Base-by-base conservation (phyloP, 2,329 filamentous ascomycete species). In the Trichoderma brevicompactum region DNA sequence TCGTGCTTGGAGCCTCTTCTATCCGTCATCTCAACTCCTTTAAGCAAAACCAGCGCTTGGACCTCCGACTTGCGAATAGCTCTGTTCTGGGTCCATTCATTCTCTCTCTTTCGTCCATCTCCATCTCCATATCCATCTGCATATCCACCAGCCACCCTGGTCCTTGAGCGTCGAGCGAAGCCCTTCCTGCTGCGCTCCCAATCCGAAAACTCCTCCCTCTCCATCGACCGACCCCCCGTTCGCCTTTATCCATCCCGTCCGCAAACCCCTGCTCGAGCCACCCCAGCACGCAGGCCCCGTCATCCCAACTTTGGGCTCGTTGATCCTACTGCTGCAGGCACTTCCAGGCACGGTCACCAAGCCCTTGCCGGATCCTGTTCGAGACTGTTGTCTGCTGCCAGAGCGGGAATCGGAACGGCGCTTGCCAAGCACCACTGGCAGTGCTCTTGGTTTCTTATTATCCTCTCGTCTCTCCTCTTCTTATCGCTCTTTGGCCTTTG, bases 271-370 rank as follows among this genome's bases (percentile, higher is more conserved):
- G 59, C 59, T 54, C 49, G 12, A 53, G 17, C 59, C 38, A 63
- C 59, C 59, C 59, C 59, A 38, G 59, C 58, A 12, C 32, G 32
- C 58, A 62, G 32, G 32, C 58, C 58, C 58, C n/a, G 46, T 32
- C 48, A 17, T 62, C 58, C 46, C 50, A 56, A 56, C 34, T 54
- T 40, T 36, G 40, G 46, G 41, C 40, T 58, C 48, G 63, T 65
- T 65, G 46, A 65, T 65, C 55, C 54, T 48, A 41, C 54, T 54
- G 46, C 63, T 65, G 63, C 64, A 63, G 64, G 64, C 64, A 66
- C 64, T 63, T 54, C 48, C 41, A 66, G 64, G 58, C 49, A 60
- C 63, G 55, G 63, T 49, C 46, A 43, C 58, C 50, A 61, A 63
- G 46, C 64, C 64, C 58, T 63, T 49, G 58, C 40, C 40, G 59